phyloP scores from a whole-genome alignment of 306 rosid genomes.

The Hippophae rhamnoides region DNA sequence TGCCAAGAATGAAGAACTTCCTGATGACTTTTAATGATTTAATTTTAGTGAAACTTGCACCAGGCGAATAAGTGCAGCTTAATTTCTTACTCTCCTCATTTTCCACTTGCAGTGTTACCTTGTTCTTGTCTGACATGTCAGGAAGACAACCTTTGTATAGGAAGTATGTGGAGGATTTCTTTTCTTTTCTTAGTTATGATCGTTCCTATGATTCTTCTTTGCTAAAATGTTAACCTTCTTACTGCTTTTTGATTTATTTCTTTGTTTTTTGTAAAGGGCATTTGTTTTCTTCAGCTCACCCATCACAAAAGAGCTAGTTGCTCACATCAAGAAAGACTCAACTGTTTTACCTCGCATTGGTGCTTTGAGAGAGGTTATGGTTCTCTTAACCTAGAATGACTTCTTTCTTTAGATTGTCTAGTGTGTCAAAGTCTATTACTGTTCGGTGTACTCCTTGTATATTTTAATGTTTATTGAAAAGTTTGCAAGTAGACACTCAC shows the following conservation, averaged over 20 bases:
- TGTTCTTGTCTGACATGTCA: constrained; percentile 92
- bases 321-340: constrained; percentile 62
- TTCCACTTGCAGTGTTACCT: constrained; percentile 55
- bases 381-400: constrained; percentile 17
- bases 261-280: constrained; percentile 57
- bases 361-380: constrained; percentile 73
- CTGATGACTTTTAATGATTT: no score
- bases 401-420: constrained; percentile 17
- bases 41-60: no score
- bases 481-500: constrained; percentile 6
- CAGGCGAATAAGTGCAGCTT: neutral
- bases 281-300: constrained; percentile 95
- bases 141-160: constrained; percentile 84
- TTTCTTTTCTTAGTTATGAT: constrained; percentile 15
- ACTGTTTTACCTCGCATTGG: constrained; percentile 67
- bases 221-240: constrained; percentile 9
- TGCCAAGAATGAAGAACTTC: no score
- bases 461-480: neutral
- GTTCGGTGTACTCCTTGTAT: constrained; percentile 11
- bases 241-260: constrained; percentile 17
- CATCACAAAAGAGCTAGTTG: constrained; percentile 57
- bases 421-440: constrained; percentile 11
- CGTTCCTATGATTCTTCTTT: neutral
- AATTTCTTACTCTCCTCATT: constrained; percentile 17
- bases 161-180: constrained; percentile 46